phyloP scores from a whole-genome alignment of 257 asterid genomes.

The Lycium ferocissimum region DNA sequence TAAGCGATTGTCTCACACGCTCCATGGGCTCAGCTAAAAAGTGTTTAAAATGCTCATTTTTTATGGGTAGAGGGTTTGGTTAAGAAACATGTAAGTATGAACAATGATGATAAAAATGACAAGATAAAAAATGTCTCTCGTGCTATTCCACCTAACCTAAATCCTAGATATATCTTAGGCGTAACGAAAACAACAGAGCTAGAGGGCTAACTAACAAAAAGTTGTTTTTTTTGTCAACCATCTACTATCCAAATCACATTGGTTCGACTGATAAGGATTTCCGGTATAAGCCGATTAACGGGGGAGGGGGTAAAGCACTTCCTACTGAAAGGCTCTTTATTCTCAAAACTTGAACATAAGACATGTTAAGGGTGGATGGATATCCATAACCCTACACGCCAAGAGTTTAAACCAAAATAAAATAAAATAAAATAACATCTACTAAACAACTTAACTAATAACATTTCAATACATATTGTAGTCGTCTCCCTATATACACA shows the following conservation, averaged over 20 bases:
- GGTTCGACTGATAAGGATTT: not conserved
- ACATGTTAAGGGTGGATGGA: not conserved
- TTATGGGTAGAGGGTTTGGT: too few relatives aligned
- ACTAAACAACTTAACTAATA: not conserved
- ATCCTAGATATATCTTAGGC: not conserved
- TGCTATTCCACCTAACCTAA: too few relatives aligned
- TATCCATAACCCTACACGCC: not conserved
- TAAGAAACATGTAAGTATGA: too few relatives aligned
- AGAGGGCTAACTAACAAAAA: not conserved
- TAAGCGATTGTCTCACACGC: too few relatives aligned
- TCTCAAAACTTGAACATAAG: not conserved
- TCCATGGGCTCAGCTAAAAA: too few relatives aligned
- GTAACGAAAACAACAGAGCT: not conserved
- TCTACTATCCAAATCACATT: rapidly evolving
- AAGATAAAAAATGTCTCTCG: too few relatives aligned
- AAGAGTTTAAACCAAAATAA: not conserved
- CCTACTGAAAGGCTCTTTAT: not conserved
- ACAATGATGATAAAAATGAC: too few relatives aligned
- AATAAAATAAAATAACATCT: not conserved
- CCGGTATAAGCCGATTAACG: rapidly evolving
- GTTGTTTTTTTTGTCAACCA: not conserved
- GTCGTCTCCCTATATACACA: constrained; percentile 1
- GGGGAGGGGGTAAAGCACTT: not conserved
- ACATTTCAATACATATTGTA: not conserved
- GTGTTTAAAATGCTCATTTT: too few relatives aligned